Evolutionary conservation across 352 stramenopile genomes (phyloP).

Genomic region (Phytophthora lateralis): DNA sequence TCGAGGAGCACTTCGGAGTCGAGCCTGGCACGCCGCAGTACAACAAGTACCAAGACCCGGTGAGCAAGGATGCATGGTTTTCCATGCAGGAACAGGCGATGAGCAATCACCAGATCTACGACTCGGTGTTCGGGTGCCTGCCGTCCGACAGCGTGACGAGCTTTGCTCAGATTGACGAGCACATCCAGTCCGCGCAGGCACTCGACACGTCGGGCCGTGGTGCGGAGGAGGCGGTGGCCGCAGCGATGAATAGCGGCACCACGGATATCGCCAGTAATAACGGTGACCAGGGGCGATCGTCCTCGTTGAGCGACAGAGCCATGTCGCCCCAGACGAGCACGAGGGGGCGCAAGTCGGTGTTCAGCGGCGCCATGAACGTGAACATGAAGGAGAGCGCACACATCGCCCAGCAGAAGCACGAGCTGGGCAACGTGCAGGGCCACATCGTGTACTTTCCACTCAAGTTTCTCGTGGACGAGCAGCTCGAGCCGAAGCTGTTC

Average conservation of each 20-base stretch:
- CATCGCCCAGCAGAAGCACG: slow-evolving; percentile 65
- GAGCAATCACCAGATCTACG: slow-evolving; percentile 83
- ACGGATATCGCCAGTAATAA: slow-evolving; percentile 34
- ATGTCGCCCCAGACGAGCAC: slow-evolving; percentile 29
- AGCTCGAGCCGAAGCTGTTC: slow-evolving; percentile 81
- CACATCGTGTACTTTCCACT: slow-evolving; percentile 90
- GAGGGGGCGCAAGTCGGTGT: slow-evolving; percentile 45
- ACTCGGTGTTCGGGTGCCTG: slow-evolving; percentile 81
- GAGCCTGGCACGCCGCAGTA: slow-evolving; percentile 51
- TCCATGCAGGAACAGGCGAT: slow-evolving; percentile 87
- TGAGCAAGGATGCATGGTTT: slow-evolving; percentile 72
- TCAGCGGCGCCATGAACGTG: slow-evolving; percentile 66
- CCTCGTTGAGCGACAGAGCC: slow-evolving; percentile 28
- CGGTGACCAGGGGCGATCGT: slow-evolving; percentile 17
- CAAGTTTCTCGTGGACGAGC: slow-evolving; percentile 81
- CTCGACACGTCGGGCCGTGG: slow-evolving; percentile 40
- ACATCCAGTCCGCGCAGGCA: slow-evolving; percentile 38
- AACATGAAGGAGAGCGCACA: slow-evolving; percentile 73
- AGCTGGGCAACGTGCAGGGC: slow-evolving; percentile 70
- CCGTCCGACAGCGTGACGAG: slow-evolving; percentile 74
- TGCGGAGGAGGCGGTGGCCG: slow-evolving; percentile 34
- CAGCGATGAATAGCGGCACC: slow-evolving; percentile 18
- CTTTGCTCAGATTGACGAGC: slow-evolving; percentile 74
- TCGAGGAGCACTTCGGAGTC: slow-evolving; percentile 85
- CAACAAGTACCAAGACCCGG: slow-evolving; percentile 65